These are phyloP conservation scores for Buxus sempervirens DNA, from an alignment of 164 flowering plant genomes.

Conservation along the genomic window DNA sequence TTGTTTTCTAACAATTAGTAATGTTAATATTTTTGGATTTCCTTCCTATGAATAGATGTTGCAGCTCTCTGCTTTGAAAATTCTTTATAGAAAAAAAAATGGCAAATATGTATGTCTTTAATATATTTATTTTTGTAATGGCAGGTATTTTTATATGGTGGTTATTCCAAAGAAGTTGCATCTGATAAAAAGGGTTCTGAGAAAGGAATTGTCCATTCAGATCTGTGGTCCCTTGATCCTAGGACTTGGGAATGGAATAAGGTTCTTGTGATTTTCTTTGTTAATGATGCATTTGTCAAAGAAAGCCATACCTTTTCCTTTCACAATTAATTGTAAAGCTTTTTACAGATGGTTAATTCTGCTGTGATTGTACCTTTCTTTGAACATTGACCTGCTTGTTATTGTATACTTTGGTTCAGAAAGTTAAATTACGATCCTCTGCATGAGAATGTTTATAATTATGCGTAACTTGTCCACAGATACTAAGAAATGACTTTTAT, in stretches of 20 bases:
- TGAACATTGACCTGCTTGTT: background rate
- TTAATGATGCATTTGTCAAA: conserved; percentile 1
- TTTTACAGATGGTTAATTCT: background rate
- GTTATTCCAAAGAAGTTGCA: conserved; percentile 84
- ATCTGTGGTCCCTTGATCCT: conserved; percentile 97
- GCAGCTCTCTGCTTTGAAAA: background rate
- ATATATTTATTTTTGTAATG: conserved; percentile 6
- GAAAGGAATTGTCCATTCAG: conserved; percentile 91
- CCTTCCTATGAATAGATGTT: background rate
- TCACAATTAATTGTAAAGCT: background rate
- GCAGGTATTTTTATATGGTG: conserved; percentile 91
- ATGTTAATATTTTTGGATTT: conserved; percentile 1
- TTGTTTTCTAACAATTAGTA: background rate
- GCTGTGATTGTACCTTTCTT: background rate
- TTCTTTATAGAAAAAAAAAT: background rate
- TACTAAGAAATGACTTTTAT: background rate
- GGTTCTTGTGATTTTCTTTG: conserved; percentile 35
- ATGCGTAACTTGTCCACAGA: no score
- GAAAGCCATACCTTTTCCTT: background rate
- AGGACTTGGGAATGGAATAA: conserved; percentile 98
- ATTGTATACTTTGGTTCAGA: background rate
- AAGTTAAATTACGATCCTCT: background rate
- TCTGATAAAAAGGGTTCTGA: conserved; percentile 77
- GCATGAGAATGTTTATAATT: background rate
- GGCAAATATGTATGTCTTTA: conserved; percentile 5